These are phyloP conservation scores for Vachellia pachyceras DNA, from an alignment of 306 rosid genomes.

Conservation along the genomic window DNA sequence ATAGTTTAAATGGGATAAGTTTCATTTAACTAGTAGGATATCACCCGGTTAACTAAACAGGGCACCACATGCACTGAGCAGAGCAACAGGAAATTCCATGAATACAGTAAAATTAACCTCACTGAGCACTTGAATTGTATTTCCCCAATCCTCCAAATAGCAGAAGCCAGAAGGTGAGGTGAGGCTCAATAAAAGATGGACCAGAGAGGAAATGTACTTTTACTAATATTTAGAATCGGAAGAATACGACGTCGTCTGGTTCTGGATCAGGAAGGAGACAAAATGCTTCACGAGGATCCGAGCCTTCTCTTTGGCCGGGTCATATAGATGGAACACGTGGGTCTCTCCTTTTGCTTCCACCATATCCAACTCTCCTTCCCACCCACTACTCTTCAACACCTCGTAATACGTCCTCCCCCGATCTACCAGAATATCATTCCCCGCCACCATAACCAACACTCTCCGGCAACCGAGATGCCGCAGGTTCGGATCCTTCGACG, in stretches of 20 bases:
- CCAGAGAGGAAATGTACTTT: not conserved
- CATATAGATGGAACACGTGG: conserved; percentile 50
- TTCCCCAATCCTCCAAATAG: not conserved
- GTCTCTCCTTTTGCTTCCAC: conserved; percentile 45
- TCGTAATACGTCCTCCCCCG: conserved; percentile 48
- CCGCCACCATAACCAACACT: conserved; percentile 50
- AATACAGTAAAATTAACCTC: too few species aligned
- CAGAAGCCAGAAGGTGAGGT: not conserved
- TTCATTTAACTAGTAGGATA: too few species aligned
- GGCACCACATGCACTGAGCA: too few species aligned
- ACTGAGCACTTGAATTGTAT: not conserved
- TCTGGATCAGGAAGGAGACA: conserved; percentile 32
- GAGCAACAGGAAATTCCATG: too few species aligned
- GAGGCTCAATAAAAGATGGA: not conserved
- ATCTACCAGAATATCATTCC: conserved; percentile 41
- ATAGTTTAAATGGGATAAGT: too few species aligned
- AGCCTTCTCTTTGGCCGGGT: conserved; percentile 37
- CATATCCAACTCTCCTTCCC: conserved; percentile 47
- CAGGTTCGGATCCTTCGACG: conserved; percentile 46
- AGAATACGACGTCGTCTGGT: not conserved
- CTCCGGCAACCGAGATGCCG: conserved; percentile 39
- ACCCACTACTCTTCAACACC: conserved; percentile 46
- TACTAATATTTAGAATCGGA: not conserved
- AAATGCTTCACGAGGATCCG: conserved; percentile 25
- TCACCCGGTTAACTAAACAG: too few species aligned